Conservation (phyloP, 2,329 filamentous ascomycete genomes). For the Lachnellula willkommii region DNA sequence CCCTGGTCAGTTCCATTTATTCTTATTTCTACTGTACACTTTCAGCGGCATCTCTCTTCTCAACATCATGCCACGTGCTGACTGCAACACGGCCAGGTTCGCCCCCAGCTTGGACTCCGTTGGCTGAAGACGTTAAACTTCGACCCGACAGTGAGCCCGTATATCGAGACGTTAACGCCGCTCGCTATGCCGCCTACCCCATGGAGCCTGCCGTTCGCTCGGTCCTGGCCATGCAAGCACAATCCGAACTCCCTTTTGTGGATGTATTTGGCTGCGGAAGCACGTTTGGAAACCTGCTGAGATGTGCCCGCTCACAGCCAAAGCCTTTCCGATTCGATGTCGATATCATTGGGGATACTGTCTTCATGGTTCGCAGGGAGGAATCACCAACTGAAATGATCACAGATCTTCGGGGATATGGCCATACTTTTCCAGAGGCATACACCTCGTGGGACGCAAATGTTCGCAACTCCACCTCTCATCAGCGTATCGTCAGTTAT, state of each 20-base stretch:
- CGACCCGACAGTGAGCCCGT: slow-evolving; percentile 36
- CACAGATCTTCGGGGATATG: slow-evolving; percentile 51
- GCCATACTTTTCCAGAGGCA: slow-evolving; percentile 60
- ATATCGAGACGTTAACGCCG: slow-evolving; percentile 41
- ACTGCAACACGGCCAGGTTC: slow-evolving; percentile 35
- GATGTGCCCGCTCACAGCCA: slow-evolving; percentile 43
- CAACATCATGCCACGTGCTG: slow-evolving; percentile 1
- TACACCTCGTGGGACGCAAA: slow-evolving; percentile 59
- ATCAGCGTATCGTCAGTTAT: slow-evolving; percentile 59
- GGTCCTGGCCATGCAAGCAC: slow-evolving; percentile 34
- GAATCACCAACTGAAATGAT: slow-evolving; percentile 55
- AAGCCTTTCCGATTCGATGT: slow-evolving; percentile 54
- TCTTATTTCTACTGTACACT: no score
- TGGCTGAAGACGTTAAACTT: slow-evolving; percentile 31
- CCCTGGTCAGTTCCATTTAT: slow-evolving; percentile 35
- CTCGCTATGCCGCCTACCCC: slow-evolving; percentile 35
- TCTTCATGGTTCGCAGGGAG: slow-evolving; percentile 60
- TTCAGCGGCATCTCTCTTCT: neutral
- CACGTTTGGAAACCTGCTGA: slow-evolving; percentile 56
- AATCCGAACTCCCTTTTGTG: slow-evolving; percentile 33
- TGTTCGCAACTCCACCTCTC: slow-evolving; percentile 50
- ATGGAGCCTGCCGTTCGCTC: slow-evolving; percentile 39
- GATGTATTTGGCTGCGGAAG: slow-evolving; percentile 57
- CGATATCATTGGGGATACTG: slow-evolving; percentile 49
- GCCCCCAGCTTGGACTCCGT: slow-evolving; percentile 48